These are phyloP conservation scores for Trematosphaeria pertusa DNA, from an alignment of 2,329 filamentous ascomycete genomes.

Conservation along the genomic window DNA sequence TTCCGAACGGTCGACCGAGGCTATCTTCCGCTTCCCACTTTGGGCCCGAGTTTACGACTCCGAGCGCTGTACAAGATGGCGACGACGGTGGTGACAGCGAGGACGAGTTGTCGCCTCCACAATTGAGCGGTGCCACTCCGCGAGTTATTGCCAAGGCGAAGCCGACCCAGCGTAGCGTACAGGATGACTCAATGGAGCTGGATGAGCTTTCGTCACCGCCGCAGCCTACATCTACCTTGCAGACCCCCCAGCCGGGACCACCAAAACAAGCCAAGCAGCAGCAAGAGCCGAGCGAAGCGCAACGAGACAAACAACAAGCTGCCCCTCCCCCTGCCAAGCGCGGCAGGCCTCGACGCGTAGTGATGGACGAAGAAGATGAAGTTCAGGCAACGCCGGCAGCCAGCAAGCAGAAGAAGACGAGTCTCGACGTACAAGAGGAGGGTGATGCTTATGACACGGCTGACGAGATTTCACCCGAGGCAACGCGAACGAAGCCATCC, in stretches of 20 bases:
- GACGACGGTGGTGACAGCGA: slow-evolving; percentile 32
- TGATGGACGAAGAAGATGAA: slow-evolving; percentile 7
- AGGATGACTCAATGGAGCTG: slow-evolving; percentile 22
- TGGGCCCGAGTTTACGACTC: slow-evolving; percentile 20
- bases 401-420: slow-evolving; percentile 17
- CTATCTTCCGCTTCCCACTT: slow-evolving; percentile 19
- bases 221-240: neutral
- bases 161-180: neutral
- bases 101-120: slow-evolving; percentile 37
- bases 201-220: slow-evolving; percentile 30
- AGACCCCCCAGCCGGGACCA: slow-evolving; percentile 10
- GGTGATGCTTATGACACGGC: slow-evolving; percentile 11
- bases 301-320: neutral
- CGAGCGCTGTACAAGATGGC: slow-evolving; percentile 17
- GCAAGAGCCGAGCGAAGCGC: slow-evolving; percentile 1
- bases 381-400: slow-evolving; percentile 20
- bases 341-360: slow-evolving; percentile 20
- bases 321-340: slow-evolving; percentile 13
- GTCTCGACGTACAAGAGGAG: slow-evolving; percentile 8
- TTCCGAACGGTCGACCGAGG: slow-evolving; percentile 19
- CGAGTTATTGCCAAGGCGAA: slow-evolving; percentile 15
- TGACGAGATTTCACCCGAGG: slow-evolving; percentile 5
- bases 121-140: slow-evolving; percentile 16
- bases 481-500: neutral
- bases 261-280: slow-evolving; percentile 3